phyloP scores from a whole-genome alignment of 2,329 filamentous ascomycete species.

The Colletotrichum scovillei region DNA sequence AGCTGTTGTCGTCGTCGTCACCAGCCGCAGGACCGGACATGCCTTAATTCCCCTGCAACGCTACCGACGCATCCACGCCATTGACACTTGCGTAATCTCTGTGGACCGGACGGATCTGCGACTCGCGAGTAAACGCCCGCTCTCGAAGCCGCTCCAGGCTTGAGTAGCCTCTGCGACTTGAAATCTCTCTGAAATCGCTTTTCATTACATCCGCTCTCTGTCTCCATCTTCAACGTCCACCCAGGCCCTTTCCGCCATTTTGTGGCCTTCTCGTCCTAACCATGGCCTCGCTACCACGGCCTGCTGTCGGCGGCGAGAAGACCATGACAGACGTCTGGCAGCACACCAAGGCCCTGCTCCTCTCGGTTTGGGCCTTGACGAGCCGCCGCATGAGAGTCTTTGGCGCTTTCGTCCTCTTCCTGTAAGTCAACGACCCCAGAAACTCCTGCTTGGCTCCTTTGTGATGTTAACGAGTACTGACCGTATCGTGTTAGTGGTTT shows the following conservation, averaged over 20 bases:
- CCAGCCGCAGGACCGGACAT: slow-evolving; percentile 7
- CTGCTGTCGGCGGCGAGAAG: slow-evolving; percentile 31
- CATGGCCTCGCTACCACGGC: slow-evolving; percentile 20
- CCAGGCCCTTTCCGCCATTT: neutral
- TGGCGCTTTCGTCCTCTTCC: slow-evolving; percentile 44
- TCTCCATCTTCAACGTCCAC: neutral
- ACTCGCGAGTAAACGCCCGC: slow-evolving; percentile 20
- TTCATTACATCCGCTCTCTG: neutral
- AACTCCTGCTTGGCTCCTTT: neutral
- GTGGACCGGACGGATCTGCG: slow-evolving; percentile 17
- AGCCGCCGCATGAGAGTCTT: slow-evolving; percentile 48
- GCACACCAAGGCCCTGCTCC: slow-evolving; percentile 38
- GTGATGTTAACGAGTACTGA: slow-evolving; percentile 2
- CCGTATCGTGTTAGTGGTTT: slow-evolving; percentile 22
- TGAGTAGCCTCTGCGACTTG: neutral
- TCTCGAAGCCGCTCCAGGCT: neutral
- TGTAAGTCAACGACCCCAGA: slow-evolving; percentile 41
- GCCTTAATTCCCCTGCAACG: slow-evolving; percentile 13
- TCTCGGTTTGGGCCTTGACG: slow-evolving; percentile 46
- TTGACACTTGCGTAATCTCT: slow-evolving; percentile 19
- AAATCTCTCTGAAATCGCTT: neutral
- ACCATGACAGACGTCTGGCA: slow-evolving; percentile 38
- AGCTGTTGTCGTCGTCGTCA: slow-evolving; percentile 6
- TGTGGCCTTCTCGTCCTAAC: neutral
- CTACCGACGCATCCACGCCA: slow-evolving; percentile 21